Evolutionary conservation across 2,329 filamentous ascomycete species (phyloP), one percentile per base, ranked within the genome.

Genomic region (Fonsecaea erecta): DNA sequence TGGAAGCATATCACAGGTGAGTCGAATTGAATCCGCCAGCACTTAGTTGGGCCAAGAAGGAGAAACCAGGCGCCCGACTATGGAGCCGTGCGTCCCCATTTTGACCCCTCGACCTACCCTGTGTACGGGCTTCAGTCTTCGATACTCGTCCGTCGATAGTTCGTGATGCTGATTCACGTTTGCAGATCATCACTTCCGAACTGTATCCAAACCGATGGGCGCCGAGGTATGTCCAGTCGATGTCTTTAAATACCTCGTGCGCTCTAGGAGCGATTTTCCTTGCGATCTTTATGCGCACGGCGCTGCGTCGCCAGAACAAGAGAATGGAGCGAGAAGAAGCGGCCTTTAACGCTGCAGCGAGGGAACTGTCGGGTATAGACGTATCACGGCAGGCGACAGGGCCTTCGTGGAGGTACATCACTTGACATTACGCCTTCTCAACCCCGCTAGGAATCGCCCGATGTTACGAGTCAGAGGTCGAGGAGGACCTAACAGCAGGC

Each of bases 111-210:
- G 4, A 18, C 11, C 5, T 7, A 52, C 28, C 11, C 2, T 12
- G 5, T 16, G 18, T 3, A 30, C 8, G 14, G 32, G 28, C 2
- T 53, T 12, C 21, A 5, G 21, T 30, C 24, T 30, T 26, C 37
- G 5, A 21, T 21, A 2, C 43, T 18, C 24, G 24, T 16, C 35
- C 28, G 28, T 14, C 9, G 24, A 28, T 3, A 28, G 3, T 58
- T n/a, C 52, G 24, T 30, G 52, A 11, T 30, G 30, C 53, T 64
- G 81, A 91, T 85, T 84, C 16, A 92, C 92, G 21, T 24, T 53
- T 48, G 32, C 59, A 68, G 62, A 71, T 73, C 37, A 67, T 65
- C 62, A 68, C 65, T n/a, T 69, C 69, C 7, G 71, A 70, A 52
- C 55, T 72, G 63, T 68, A 65, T 59, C 55, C 52, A 3, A 46